Percentiles rank a stretch among this genome's conserved stretches.
These are phyloP conservation scores for Ceriops tagal DNA, from an alignment of 345 rosid genomes.

Conservation along the genomic window DNA sequence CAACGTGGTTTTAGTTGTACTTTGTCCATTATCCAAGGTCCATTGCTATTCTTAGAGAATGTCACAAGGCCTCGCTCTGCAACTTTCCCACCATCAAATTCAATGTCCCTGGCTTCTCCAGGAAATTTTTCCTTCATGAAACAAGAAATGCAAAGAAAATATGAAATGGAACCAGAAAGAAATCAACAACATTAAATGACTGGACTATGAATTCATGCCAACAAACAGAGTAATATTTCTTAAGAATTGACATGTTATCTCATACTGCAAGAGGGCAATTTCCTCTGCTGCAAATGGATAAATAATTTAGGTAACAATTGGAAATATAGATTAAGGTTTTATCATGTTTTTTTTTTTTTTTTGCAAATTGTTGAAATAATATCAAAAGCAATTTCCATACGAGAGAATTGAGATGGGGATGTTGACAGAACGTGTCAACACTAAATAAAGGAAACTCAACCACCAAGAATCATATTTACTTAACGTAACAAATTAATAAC, in stretches of 20 bases:
- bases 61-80: constrained; percentile 45
- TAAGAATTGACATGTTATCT: no score
- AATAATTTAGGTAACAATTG: no score
- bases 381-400: no score
- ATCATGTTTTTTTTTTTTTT: no score
- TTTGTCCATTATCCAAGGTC: constrained; percentile 74
- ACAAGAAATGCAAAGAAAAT: constrained; percentile 3
- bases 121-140: constrained; percentile 59
- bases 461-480: neutral
- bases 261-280: no score
- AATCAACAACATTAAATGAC: neutral
- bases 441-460: neutral
- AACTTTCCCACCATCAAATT: constrained; percentile 50
- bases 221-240: no score
- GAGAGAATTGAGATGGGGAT: no score
- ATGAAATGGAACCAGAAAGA: neutral
- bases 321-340: no score
- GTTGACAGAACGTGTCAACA: no score
- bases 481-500: neutral
- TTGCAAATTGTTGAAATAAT: no score
- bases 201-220: neutral
- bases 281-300: no score
- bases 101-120: constrained; percentile 55
- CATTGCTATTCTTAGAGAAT: constrained; percentile 47
- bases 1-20: constrained; percentile 71